phyloP scores from a whole-genome alignment of 352 stramenopile genomes.

The Globisporangium echinulatum region DNA sequence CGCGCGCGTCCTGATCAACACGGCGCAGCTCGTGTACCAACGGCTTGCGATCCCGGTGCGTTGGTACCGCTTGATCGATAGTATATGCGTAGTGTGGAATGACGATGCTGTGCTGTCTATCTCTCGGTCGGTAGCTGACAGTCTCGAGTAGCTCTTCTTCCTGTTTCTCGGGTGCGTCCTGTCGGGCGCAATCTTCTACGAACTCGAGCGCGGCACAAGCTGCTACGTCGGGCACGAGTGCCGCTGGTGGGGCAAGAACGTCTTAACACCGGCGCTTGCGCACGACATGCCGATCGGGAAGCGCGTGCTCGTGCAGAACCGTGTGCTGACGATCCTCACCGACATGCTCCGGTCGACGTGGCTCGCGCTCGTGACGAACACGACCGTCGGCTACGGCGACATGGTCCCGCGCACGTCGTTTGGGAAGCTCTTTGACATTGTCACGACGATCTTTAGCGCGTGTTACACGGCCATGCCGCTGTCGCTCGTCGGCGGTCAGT shows the following conservation, averaged over 20 bases:
- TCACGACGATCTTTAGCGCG: constrained; percentile 42
- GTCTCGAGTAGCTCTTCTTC: constrained; percentile 33
- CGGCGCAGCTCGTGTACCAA: constrained; percentile 22
- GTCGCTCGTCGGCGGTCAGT: constrained; percentile 45
- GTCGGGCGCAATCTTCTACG: constrained; percentile 35
- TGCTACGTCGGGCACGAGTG: constrained; percentile 29
- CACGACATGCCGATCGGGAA: constrained; percentile 22
- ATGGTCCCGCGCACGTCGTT: constrained; percentile 32
- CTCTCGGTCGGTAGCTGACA: background rate
- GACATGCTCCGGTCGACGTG: constrained; percentile 46
- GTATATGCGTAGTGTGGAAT: too few species aligned
- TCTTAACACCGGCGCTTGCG: constrained; percentile 29
- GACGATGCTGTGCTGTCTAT: background rate
- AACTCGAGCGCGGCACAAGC: constrained; percentile 35
- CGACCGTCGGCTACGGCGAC: constrained; percentile 48
- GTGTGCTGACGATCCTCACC: constrained; percentile 17
- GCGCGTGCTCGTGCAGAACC: constrained; percentile 37
- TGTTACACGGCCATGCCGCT: constrained; percentile 61
- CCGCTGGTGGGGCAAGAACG: constrained; percentile 32
- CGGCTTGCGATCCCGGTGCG: constrained; percentile 34
- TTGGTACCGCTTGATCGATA: too few species aligned
- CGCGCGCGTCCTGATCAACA: constrained; percentile 27
- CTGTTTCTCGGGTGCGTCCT: constrained; percentile 37
- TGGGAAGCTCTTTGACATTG: constrained; percentile 36
- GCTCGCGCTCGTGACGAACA: constrained; percentile 44